Percentiles rank a stretch among this genome's conserved stretches.
Evolutionary conservation across 75 land plant genomes (phyloP).

Genomic region (Adiantum capillusveneris): DNA sequence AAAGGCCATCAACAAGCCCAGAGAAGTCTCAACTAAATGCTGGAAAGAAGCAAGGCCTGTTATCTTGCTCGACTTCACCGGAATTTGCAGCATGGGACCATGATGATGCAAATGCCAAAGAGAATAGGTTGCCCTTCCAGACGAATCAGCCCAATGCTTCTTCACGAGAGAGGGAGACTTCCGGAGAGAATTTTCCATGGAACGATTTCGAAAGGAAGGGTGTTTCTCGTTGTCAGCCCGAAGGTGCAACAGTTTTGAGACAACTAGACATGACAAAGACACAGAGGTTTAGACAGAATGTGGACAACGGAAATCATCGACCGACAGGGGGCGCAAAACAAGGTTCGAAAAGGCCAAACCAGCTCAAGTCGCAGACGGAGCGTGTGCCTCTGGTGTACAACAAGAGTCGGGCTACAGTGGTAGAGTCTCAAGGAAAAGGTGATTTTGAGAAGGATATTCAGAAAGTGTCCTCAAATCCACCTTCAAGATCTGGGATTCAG

Average conservation of each 20-base stretch:
- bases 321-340: too few relatives aligned
- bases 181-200: neutral
- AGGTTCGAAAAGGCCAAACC: neutral
- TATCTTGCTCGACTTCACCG: neutral
- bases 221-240: neutral
- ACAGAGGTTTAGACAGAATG: too few relatives aligned
- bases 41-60: neutral
- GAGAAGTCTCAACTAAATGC: neutral
- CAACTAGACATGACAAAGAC: too few relatives aligned
- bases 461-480: neutral
- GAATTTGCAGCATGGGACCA: slow-evolving; percentile 9
- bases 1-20: slow-evolving; percentile 4
- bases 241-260: too few relatives aligned
- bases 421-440: neutral
- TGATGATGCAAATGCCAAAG: slow-evolving; percentile 3
- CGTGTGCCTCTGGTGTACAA: neutral
- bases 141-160: neutral
- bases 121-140: slow-evolving; percentile 3
- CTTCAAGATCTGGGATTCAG: neutral
- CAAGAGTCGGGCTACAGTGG: neutral
- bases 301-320: too few relatives aligned
- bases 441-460: neutral
- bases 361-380: neutral
- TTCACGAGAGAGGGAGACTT: neutral
- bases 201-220: neutral